Base-by-base conservation (phyloP, 1,139 yeast species). In the Pichia sp. region DNA sequence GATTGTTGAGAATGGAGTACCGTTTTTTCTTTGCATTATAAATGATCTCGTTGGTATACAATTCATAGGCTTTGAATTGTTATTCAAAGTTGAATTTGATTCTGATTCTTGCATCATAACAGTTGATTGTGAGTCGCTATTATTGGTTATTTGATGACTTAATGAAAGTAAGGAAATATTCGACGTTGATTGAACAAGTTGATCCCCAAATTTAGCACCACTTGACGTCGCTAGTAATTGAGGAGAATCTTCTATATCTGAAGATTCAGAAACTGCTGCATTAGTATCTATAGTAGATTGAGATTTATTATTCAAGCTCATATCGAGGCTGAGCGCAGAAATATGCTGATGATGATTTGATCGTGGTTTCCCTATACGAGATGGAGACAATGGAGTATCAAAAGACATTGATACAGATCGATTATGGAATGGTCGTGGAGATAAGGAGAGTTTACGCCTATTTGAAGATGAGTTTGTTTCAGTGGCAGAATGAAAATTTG, bases 171-270 rank as follows among this genome's bases (percentile, higher is more conserved):
- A 59, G 14, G 79, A 73, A 3, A 75, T 75, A 18, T 71, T 68
- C 10, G 79, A 74, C 5, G 77, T 68, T 5, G 78, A 72, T 5
- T 79, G 79, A 18, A 74, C 67, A 31, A 75, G 52, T 23, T 68
- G 54, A 1, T 78, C 79, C 24, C 69, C 73, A 28, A 64, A 55
- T 36, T 72, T 75, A 28, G 65, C 66, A 1, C 78, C 79, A 10
- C 72, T 77, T 0, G 79, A 72, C 4, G 74, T 68, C 1, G 80
- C 80, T 39, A 73, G 58, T 31, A 75, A 59, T 46, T 66, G 69
- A 0, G 80, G 80, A 41, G 76, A 78, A 1, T 74, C 74, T 44
- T 71, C 75, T 11, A 48, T 31, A 31, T 31, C 33, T 15, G 34
- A 20, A 12, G 25, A 20, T 31, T 18, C 32, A 9, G 32, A 30